phyloP scores from a whole-genome alignment of 2,329 filamentous ascomycete genomes.

The Parafenestella ontariensis region DNA sequence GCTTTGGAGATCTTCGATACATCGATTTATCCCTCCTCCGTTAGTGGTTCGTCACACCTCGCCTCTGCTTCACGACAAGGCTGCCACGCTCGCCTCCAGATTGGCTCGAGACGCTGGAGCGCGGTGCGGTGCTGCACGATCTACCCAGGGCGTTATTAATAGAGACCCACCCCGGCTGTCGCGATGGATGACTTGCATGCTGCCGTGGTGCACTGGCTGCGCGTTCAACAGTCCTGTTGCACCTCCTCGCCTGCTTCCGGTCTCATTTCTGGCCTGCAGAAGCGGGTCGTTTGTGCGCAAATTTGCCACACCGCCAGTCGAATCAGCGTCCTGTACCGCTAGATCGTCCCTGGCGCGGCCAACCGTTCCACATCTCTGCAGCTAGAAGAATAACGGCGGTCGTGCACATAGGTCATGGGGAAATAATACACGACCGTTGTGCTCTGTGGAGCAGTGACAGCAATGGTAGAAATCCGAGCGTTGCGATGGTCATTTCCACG shows the following conservation, averaged over 20 bases:
- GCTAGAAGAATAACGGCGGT: conserved; percentile 7
- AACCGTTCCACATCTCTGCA: conserved; percentile 6
- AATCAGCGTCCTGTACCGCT: conserved; percentile 7
- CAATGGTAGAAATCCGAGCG: too few species aligned
- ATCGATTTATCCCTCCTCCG: conserved; percentile 20
- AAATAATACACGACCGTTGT: conserved; percentile 2
- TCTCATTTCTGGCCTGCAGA: background rate
- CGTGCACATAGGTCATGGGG: too few species aligned
- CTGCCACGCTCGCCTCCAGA: conserved; percentile 34
- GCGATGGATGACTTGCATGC: conserved; percentile 25
- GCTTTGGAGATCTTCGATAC: conserved; percentile 43
- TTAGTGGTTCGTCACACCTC: conserved; percentile 37
- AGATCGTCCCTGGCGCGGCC: conserved; percentile 8
- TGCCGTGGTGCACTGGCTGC: conserved; percentile 1
- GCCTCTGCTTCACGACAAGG: conserved; percentile 30
- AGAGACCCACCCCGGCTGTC: conserved; percentile 13
- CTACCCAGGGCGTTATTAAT: conserved; percentile 34
- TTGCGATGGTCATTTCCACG: too few species aligned
- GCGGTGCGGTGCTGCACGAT: conserved; percentile 28
- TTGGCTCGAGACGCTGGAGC: conserved; percentile 21
- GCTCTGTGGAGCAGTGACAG: conserved; percentile 1
- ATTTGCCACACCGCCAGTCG: conserved; percentile 1
- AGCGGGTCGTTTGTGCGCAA: background rate
- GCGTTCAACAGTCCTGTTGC: background rate
- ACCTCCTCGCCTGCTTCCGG: background rate